Evolutionary conservation across 2,329 filamentous ascomycete genomes (phyloP).

Genomic region (Apiospora aurea): DNA sequence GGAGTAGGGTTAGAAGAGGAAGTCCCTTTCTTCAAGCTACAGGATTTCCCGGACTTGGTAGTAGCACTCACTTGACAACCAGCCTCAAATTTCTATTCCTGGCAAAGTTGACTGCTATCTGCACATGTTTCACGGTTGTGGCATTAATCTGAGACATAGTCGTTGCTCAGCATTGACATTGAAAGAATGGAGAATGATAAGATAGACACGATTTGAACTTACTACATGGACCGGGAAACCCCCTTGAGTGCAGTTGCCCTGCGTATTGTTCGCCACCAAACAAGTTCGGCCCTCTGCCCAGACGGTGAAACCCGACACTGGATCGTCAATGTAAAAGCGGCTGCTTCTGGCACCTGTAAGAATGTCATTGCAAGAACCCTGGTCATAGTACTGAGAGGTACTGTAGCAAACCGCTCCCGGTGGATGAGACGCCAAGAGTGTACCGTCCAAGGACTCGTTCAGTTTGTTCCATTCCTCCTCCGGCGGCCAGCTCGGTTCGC

Average conservation of each 20-base stretch:
- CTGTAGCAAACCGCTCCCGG: slow-evolving; percentile 42
- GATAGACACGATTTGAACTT: background rate
- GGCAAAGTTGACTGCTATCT: slow-evolving; percentile 44
- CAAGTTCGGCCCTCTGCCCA: slow-evolving; percentile 46
- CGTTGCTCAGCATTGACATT: slow-evolving; percentile 35
- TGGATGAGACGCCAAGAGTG: slow-evolving; percentile 41
- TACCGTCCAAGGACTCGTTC: slow-evolving; percentile 29
- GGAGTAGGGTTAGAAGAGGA: background rate
- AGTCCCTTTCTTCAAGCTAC: no score
- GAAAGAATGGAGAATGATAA: slow-evolving; percentile 30
- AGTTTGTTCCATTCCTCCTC: background rate
- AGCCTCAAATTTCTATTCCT: slow-evolving; percentile 45
- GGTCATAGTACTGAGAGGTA: slow-evolving; percentile 35
- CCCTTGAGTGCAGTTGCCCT: background rate
- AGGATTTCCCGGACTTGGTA: slow-evolving; percentile 47
- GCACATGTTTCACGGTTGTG: slow-evolving; percentile 44
- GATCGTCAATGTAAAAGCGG: slow-evolving; percentile 44
- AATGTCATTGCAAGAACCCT: slow-evolving; percentile 37
- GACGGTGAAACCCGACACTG: slow-evolving; percentile 39
- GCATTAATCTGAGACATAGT: slow-evolving; percentile 41
- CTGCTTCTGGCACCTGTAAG: slow-evolving; percentile 33
- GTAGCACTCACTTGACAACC: slow-evolving; percentile 44
- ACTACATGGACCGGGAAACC: slow-evolving; percentile 1
- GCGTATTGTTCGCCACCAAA: slow-evolving; percentile 36
- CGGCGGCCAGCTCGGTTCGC: background rate